Conservation (phyloP, 179 eudicot genomes). For the Heliamphora pulchella region DNA sequence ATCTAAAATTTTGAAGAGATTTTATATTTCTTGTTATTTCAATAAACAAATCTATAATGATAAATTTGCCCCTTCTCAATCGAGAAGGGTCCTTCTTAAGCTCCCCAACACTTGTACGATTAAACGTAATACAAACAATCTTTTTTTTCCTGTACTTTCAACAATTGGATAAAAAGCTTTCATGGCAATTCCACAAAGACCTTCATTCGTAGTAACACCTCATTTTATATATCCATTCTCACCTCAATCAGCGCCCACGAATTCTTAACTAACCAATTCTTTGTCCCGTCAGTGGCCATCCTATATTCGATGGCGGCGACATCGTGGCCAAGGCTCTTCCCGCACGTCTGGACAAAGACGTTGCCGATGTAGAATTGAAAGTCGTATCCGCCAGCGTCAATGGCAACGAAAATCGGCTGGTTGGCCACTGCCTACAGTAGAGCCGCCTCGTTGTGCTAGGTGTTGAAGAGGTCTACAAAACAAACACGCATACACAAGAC, state of each 20-base stretch:
- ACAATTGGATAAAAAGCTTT: constrained; percentile 29
- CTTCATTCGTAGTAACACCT: constrained; percentile 27
- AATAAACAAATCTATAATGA: too few species aligned
- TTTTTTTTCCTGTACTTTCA: too few species aligned
- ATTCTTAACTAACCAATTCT: constrained; percentile 8
- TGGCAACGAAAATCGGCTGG: constrained; percentile 36
- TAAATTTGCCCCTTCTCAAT: too few species aligned
- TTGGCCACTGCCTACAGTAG: constrained; percentile 30
- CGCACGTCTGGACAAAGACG: constrained; percentile 24
- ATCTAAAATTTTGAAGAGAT: too few species aligned
- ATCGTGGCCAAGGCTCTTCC: constrained; percentile 32
- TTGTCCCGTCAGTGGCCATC: background rate
- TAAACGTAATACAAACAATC: too few species aligned
- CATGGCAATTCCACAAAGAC: constrained; percentile 35
- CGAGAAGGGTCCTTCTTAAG: too few species aligned
- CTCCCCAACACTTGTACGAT: too few species aligned
- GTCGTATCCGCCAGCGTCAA: constrained; percentile 24
- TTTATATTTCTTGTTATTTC: too few species aligned
- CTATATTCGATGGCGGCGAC: constrained; percentile 22
- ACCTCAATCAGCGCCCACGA: constrained; percentile 22
- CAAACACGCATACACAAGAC: too few species aligned
- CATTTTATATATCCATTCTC: constrained; percentile 32
- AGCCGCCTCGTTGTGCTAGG: constrained; percentile 17
- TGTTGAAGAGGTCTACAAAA: too few species aligned
- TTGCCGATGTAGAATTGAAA: constrained; percentile 34